Conservation (phyloP, 2,329 filamentous ascomycete species). For the Alternaria sp. region DNA sequence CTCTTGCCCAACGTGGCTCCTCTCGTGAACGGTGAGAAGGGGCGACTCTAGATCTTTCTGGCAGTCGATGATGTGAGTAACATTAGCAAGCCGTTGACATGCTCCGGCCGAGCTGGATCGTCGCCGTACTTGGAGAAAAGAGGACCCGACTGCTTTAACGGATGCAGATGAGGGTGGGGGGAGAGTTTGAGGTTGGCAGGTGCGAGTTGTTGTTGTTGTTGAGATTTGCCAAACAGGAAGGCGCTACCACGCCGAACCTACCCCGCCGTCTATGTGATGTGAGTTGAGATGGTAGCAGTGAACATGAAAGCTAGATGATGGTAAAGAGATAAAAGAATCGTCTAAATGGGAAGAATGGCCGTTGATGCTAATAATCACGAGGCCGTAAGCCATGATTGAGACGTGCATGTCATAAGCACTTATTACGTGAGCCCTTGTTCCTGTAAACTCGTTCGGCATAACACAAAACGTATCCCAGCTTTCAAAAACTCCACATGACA, state of each 20-base stretch:
- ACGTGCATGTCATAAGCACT: neutral
- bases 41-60: neutral
- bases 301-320: neutral
- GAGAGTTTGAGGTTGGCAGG: neutral
- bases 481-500: neutral
- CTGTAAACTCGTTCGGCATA: slow-evolving; percentile 1
- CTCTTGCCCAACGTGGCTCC: neutral
- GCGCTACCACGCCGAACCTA: slow-evolving; percentile 6
- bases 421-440: neutral
- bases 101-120: neutral
- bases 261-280: neutral
- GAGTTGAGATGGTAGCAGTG: neutral
- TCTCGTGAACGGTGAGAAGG: slow-evolving; percentile 1
- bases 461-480: neutral
- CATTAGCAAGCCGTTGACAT: neutral
- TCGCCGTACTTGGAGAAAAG: neutral
- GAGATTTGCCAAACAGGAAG: slow-evolving; percentile 5
- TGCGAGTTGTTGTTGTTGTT: slow-evolving; percentile 1
- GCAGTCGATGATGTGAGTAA: neutral
- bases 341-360: neutral
- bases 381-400: neutral
- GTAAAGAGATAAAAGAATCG: neutral
- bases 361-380: neutral
- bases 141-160: neutral
- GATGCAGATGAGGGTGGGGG: neutral